Evolutionary conservation across 345 rosid genomes (phyloP).

Genomic region (Aurinia saxatilis): DNA sequence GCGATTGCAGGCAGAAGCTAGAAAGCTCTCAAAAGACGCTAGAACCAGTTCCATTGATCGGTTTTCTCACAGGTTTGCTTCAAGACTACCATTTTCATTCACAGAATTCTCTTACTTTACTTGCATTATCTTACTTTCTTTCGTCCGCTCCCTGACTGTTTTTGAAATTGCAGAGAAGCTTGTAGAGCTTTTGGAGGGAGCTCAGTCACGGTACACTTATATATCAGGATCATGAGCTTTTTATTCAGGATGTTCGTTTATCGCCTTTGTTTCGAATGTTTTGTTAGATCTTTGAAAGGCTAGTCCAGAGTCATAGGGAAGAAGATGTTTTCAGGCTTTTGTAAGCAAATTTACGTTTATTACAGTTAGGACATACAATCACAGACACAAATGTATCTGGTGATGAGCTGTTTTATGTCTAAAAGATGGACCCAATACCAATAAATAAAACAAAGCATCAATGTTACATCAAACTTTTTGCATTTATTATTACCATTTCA

Average conservation of each 20-base stretch:
- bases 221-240: constrained; percentile 91
- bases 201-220: constrained; percentile 87
- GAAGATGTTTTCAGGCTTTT: neutral
- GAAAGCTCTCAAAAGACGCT: constrained; percentile 51
- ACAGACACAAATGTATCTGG: constrained; percentile 2
- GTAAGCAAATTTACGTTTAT: constrained; percentile 9
- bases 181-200: constrained; percentile 79
- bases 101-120: neutral
- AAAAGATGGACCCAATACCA: neutral
- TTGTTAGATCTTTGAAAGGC: neutral
- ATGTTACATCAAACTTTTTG: too few species aligned
- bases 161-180: constrained; percentile 54
- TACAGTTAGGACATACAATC: constrained; percentile 5
- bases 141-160: neutral
- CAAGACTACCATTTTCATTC: neutral
- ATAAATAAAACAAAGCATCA: neutral
- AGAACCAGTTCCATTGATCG: constrained; percentile 67
- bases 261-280: neutral
- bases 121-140: neutral
- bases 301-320: neutral
- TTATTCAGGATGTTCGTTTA: neutral
- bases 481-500: too few species aligned
- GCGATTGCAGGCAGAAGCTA: constrained; percentile 60
- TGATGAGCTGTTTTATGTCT: constrained; percentile 3
- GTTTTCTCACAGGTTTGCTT: constrained; percentile 57